Conservation (phyloP, 2,329 filamentous ascomycete species). For the Cercospora sp. region DNA sequence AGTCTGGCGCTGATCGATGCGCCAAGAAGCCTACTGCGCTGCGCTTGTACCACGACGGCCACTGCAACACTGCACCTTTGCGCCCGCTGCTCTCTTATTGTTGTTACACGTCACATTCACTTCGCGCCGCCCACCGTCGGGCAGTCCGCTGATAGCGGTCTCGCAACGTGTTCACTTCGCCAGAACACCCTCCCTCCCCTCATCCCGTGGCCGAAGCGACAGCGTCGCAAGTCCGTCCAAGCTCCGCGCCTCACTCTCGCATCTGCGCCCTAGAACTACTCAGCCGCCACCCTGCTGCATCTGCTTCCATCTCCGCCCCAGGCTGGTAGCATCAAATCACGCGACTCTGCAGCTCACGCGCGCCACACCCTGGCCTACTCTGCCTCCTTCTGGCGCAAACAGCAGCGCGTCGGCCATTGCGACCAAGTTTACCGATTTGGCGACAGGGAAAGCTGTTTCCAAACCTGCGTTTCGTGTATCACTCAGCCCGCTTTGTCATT, state of each 20-base stretch:
- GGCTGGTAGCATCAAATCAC: slow-evolving; percentile 13
- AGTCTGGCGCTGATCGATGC: slow-evolving; percentile 10
- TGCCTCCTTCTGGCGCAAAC: slow-evolving; percentile 1
- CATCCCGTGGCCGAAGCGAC: neutral
- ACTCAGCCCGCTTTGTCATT: slow-evolving; percentile 10
- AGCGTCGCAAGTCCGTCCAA: neutral
- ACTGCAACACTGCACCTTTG: neutral
- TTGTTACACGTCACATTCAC: slow-evolving; percentile 8
- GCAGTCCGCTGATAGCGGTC: neutral
- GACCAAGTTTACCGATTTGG: neutral
- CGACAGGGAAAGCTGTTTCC: neutral
- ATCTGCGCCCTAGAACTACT: neutral
- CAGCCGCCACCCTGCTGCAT: neutral
- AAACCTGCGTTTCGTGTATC: slow-evolving; percentile 9
- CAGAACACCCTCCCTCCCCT: neutral
- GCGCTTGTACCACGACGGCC: neutral
- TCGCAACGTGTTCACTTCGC: neutral
- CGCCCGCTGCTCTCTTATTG: neutral
- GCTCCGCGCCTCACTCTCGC: slow-evolving; percentile 13
- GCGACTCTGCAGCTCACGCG: slow-evolving; percentile 8
- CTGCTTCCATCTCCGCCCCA: neutral
- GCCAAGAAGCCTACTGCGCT: neutral
- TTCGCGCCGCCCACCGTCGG: neutral
- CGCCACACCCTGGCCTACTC: neutral
- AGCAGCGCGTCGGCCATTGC: neutral